phyloP scores from a whole-genome alignment of 1,139 yeast genomes.

The Lipomyces yarrowii region DNA sequence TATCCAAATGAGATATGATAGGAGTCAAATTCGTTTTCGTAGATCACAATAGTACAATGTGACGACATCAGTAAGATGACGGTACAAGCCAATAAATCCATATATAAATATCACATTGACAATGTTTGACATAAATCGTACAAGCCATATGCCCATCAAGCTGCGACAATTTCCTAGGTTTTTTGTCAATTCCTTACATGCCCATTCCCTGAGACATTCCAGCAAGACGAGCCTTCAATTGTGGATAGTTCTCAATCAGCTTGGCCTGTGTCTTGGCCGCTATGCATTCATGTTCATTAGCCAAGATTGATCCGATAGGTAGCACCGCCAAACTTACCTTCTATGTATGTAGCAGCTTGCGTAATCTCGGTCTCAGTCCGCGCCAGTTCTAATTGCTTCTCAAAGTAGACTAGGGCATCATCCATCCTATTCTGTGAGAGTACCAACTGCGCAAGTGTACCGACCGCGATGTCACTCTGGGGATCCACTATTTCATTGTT shows the following conservation, averaged over 20 bases:
- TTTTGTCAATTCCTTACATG: constrained; percentile 5
- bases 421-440: constrained; percentile 80
- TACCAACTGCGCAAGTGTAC: constrained; percentile 87
- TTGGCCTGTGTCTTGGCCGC: constrained; percentile 25
- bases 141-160: not conserved
- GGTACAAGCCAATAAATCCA: constrained; percentile 3
- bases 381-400: constrained; percentile 77
- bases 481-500: constrained; percentile 58
- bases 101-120: not conserved
- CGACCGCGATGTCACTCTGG: constrained; percentile 82
- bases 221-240: constrained; percentile 22
- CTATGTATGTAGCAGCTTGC: constrained; percentile 90
- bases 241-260: constrained; percentile 25
- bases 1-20: not conserved
- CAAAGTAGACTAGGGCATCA: constrained; percentile 80
- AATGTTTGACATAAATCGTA: constrained; percentile 4
- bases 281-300: not conserved
- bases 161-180: not conserved
- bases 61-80: not conserved
- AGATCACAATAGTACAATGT: not conserved
- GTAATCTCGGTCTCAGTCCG: constrained; percentile 85
- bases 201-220: constrained; percentile 12
- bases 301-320: not conserved
- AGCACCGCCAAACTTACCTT: constrained; percentile 53
- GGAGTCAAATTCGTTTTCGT: not conserved